A percentile compares a stretch with the other conserved stretches of the same genome.
Evolutionary conservation across 208 protist genomes (phyloP).

Genomic region (Trypanosoma grayi): DNA sequence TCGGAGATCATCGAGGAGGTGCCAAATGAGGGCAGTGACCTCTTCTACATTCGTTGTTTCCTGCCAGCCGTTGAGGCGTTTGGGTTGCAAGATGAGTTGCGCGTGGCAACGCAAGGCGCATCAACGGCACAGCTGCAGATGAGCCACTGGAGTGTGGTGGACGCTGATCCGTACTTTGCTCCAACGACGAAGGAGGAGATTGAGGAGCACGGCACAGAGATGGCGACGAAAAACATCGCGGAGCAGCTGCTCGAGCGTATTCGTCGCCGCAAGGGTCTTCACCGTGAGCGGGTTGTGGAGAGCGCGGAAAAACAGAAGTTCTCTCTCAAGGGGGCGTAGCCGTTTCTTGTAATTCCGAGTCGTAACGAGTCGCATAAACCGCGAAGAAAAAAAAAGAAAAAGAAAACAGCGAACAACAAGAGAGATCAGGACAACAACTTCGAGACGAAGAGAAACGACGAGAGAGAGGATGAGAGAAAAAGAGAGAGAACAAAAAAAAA

Average conservation of each 20-base stretch:
- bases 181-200: conserved; percentile 97
- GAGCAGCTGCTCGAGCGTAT: conserved; percentile 80
- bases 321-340: conserved; percentile 82
- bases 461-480: no score
- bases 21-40: conserved; percentile 94
- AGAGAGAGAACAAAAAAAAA: no score
- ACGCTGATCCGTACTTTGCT: conserved; percentile 96
- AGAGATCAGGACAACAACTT: no score
- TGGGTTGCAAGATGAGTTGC: conserved; percentile 95
- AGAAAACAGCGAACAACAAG: no score
- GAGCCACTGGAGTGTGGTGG: conserved; percentile 90
- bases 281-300: conserved; percentile 81
- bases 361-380: no score
- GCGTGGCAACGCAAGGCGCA: conserved; percentile 93
- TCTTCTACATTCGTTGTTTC: conserved; percentile 94
- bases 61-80: conserved; percentile 98
- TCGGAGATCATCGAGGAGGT: conserved; percentile 95
- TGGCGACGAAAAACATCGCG: conserved; percentile 87
- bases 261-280: conserved; percentile 84
- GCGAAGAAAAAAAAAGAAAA: no score
- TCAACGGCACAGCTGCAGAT: conserved; percentile 97
- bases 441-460: no score
- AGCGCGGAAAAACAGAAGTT: conserved; percentile 91
- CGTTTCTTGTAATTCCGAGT: not conserved
- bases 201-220: conserved; percentile 93